phyloP scores from a whole-genome alignment of 306 rosid genomes.

The Hippophae gyantsensis region DNA sequence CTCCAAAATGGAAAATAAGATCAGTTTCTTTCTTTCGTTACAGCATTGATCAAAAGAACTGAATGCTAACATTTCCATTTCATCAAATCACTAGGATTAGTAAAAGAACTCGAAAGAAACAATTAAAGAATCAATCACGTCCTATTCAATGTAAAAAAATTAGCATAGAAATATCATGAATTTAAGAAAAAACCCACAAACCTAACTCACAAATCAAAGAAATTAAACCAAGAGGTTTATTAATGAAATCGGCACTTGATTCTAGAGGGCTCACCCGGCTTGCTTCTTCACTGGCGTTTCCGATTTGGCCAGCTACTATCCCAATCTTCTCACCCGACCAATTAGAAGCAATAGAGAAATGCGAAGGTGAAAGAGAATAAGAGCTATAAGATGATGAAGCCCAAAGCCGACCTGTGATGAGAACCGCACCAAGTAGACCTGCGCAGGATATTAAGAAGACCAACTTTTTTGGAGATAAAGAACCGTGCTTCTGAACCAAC shows the following conservation, averaged over 20 bases:
- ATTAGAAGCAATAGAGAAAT: constrained; percentile 31
- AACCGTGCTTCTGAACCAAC: constrained; percentile 27
- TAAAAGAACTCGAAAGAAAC: too few relatives aligned
- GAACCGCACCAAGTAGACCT: constrained; percentile 29
- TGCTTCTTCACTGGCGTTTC: not conserved
- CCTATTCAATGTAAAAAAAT: too few relatives aligned
- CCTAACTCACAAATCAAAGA: not conserved
- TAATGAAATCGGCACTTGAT: not conserved
- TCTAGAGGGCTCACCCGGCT: constrained; percentile 17
- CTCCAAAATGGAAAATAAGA: not conserved
- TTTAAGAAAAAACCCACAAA: not conserved
- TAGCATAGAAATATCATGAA: not conserved
- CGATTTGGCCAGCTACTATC: constrained; percentile 22
- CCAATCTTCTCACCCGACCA: constrained; percentile 26
- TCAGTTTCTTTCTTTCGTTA: not conserved
- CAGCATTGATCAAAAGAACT: not conserved
- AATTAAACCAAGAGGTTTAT: not conserved
- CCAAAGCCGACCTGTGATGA: constrained; percentile 46
- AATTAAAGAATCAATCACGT: too few relatives aligned
- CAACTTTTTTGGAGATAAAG: constrained; percentile 17
- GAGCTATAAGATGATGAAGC: constrained; percentile 31
- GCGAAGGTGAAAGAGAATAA: constrained; percentile 19
- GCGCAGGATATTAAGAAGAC: constrained; percentile 28
- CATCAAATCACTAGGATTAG: not conserved
- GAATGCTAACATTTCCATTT: not conserved